Evolutionary conservation across 495 filamentous ascomycete species (phyloP).

Genomic region (Aspergillus heteromorphus): DNA sequence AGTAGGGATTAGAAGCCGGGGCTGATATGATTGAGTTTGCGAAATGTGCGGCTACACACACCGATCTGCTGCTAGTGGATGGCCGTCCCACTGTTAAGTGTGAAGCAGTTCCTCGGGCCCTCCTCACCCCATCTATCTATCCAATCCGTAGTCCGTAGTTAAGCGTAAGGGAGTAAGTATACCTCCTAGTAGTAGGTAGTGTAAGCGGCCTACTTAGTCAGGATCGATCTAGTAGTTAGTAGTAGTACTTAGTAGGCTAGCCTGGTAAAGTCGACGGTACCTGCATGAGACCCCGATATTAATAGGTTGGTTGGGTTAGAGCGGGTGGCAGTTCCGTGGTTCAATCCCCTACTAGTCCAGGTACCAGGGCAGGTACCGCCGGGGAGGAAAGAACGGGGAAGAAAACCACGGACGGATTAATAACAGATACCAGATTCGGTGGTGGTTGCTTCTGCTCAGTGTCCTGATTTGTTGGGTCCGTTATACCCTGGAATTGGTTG

Average conservation of each 20-base stretch:
- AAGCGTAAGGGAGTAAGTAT: too few relatives aligned
- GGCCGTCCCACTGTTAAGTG: not conserved
- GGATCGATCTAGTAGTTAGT: too few relatives aligned
- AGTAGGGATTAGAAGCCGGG: not conserved
- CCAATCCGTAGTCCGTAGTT: too few relatives aligned
- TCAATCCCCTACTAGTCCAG: not conserved
- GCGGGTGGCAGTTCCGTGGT: not conserved
- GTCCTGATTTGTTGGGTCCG: too few relatives aligned
- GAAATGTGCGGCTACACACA: conserved; percentile 1
- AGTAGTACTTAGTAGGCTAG: not conserved
- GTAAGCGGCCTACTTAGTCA: too few relatives aligned
- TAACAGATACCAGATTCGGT: too few relatives aligned
- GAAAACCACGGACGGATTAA: not conserved
- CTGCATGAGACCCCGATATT: conserved; percentile 3
- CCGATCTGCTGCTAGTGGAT: not conserved
- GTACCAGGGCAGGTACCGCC: not conserved
- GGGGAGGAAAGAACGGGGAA: not conserved
- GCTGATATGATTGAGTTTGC: conserved; percentile 5
- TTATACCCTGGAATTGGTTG: too few relatives aligned
- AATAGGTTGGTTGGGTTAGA: not conserved
- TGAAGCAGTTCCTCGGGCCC: not conserved
- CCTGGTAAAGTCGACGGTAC: conserved; percentile 3
- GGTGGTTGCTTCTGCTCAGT: not conserved
- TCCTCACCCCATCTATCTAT: too few relatives aligned
- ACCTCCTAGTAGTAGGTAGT: too few relatives aligned